Percentiles rank a stretch among this genome's conserved stretches.
Conservation (phyloP, 139 green algal species). For the Choricystis sp. region DNA sequence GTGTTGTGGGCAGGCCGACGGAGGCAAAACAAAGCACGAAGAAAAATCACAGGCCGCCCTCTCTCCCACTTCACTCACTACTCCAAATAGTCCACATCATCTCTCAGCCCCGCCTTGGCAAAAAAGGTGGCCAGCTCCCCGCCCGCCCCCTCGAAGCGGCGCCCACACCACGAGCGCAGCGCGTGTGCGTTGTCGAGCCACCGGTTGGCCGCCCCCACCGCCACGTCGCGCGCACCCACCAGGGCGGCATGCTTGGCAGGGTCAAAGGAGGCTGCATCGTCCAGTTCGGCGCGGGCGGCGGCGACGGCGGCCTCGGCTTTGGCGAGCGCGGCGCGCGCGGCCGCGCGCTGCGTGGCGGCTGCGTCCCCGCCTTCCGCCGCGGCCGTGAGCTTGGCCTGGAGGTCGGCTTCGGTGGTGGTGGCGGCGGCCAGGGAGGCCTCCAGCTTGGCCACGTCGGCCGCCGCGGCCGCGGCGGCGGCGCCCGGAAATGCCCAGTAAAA, state of each 20-base stretch:
- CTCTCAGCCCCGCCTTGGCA: slow-evolving; percentile 16
- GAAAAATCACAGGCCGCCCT: too few species aligned
- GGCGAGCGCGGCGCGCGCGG: slow-evolving; percentile 24
- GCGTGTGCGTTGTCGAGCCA: slow-evolving; percentile 41
- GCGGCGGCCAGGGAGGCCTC: slow-evolving; percentile 8
- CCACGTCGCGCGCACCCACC: slow-evolving; percentile 11
- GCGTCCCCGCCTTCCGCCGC: slow-evolving; percentile 9
- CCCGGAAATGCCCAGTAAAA: slow-evolving; percentile 66
- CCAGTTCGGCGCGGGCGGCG: slow-evolving; percentile 5
- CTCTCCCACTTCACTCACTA: too few species aligned
- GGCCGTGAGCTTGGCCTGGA: slow-evolving; percentile 20
- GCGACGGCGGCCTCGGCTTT: slow-evolving; percentile 7
- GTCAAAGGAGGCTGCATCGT: slow-evolving; percentile 39
- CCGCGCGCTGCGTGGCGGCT: slow-evolving; percentile 42
- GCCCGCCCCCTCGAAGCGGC: slow-evolving; percentile 42
- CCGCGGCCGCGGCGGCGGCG: slow-evolving; percentile 45
- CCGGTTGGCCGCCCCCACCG: slow-evolving; percentile 42
- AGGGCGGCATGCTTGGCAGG: slow-evolving; percentile 28
- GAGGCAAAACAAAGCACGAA: too few species aligned
- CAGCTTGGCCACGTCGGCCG: slow-evolving; percentile 4
- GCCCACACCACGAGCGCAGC: slow-evolving; percentile 40
- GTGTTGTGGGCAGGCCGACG: too few species aligned
- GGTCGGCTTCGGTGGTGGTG: slow-evolving; percentile 2
- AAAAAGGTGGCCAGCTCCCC: slow-evolving; percentile 37
- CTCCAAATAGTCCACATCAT: slow-evolving; percentile 28